Conservation (phyloP, 805 yeast species). For the Clavispora vitiphila region DNA sequence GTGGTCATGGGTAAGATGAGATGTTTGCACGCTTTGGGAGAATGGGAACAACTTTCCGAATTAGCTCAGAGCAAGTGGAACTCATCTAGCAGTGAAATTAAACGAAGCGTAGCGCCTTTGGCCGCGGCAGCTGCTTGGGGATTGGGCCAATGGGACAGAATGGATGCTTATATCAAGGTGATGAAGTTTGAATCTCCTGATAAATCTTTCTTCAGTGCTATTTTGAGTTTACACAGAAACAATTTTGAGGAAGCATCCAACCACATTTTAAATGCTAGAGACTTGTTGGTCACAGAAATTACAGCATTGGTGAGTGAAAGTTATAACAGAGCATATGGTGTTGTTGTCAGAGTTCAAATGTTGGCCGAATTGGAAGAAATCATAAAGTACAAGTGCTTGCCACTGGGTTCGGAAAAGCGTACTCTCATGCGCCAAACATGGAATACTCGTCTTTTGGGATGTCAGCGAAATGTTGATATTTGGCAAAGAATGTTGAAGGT, state of each 20-base stretch:
- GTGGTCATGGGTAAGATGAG: slow-evolving; percentile 97
- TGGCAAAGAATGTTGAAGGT: slow-evolving; percentile 97
- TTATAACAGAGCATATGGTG: slow-evolving; percentile 94
- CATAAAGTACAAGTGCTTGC: slow-evolving; percentile 78
- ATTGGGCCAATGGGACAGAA: slow-evolving; percentile 90
- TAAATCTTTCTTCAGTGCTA: slow-evolving; percentile 90
- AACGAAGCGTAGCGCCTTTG: slow-evolving; percentile 85
- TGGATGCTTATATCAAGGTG: slow-evolving; percentile 85
- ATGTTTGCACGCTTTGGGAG: slow-evolving; percentile 96
- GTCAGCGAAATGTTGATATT: slow-evolving; percentile 96
- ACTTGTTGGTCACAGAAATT: slow-evolving; percentile 83
- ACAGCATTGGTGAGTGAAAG: slow-evolving; percentile 94
- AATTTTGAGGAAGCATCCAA: slow-evolving; percentile 75
- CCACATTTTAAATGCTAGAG: slow-evolving; percentile 82
- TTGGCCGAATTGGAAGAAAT: slow-evolving; percentile 95
- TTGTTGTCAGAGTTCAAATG: slow-evolving; percentile 96
- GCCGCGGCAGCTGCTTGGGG: slow-evolving; percentile 99
- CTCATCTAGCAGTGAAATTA: slow-evolving; percentile 62
- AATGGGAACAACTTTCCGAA: slow-evolving; percentile 90
- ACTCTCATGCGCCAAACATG: slow-evolving; percentile 82
- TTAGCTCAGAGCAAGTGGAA: slow-evolving; percentile 86
- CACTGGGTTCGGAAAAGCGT: slow-evolving; percentile 77
- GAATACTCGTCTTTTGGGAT: slow-evolving; percentile 87
- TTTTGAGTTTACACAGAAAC: slow-evolving; percentile 77
- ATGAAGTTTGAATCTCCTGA: slow-evolving; percentile 94